Conservation (phyloP, 257 asterid genomes). For the Solanum tarapatanum region DNA sequence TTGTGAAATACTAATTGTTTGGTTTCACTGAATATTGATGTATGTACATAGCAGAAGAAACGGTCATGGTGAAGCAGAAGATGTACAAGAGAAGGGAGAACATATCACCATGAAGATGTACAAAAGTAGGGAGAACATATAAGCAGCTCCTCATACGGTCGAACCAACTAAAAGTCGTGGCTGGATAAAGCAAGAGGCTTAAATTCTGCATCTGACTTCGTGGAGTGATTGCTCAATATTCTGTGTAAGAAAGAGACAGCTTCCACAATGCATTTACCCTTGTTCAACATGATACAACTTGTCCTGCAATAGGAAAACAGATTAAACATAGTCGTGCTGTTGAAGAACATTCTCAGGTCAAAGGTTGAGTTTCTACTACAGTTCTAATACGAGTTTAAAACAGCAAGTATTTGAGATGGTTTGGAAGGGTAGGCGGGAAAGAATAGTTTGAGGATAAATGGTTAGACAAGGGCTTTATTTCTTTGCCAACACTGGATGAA, state of each 20-base stretch:
- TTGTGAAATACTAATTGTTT: neutral
- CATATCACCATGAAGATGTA: neutral
- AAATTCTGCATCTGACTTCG: constrained; percentile 27
- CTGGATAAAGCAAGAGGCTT: constrained; percentile 27
- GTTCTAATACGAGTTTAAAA: neutral
- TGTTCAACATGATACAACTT: constrained; percentile 65
- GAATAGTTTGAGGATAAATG: neutral
- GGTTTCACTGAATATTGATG: neutral
- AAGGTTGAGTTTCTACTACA: neutral
- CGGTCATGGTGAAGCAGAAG: neutral
- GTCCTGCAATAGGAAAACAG: constrained; percentile 27
- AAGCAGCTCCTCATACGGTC: neutral
- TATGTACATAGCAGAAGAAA: neutral
- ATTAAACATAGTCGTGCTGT: neutral
- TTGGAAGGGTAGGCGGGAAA: neutral
- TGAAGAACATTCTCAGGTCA: neutral
- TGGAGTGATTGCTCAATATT: constrained; percentile 23
- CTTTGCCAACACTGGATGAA: neutral
- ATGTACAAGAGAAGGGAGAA: neutral
- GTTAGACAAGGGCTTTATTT: neutral
- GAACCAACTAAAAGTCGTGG: neutral
- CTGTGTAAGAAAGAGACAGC: constrained; percentile 42
- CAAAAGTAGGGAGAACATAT: neutral
- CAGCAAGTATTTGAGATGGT: neutral
- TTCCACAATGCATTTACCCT: constrained; percentile 50